phyloP scores from a whole-genome alignment of 2,329 filamentous ascomycete species.

The Colletotrichum tropicicola region DNA sequence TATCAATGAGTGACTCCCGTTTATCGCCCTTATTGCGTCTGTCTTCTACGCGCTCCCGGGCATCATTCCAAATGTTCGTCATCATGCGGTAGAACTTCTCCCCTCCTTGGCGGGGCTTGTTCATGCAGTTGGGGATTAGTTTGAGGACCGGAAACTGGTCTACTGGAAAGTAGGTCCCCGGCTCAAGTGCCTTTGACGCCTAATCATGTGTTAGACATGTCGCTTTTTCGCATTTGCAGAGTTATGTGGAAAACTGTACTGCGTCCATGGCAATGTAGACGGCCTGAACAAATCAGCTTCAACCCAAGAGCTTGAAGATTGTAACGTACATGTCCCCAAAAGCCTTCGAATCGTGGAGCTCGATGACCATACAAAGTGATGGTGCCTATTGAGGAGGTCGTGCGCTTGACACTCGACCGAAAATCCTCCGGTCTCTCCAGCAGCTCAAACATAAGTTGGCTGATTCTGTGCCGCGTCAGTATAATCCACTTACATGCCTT shows the following conservation, averaged over 20 bases:
- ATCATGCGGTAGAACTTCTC: slow-evolving; percentile 48
- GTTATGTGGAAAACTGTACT: background rate
- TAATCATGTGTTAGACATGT: background rate
- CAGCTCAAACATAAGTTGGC: slow-evolving; percentile 5
- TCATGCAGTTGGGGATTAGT: slow-evolving; percentile 50
- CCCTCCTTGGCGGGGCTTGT: slow-evolving; percentile 48
- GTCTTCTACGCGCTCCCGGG: slow-evolving; percentile 42
- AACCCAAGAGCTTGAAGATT: accelerated
- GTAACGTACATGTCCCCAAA: slow-evolving; percentile 7
- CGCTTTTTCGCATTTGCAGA: background rate
- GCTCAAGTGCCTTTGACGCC: slow-evolving; percentile 50
- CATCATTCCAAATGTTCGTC: slow-evolving; percentile 48
- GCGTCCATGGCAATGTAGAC: slow-evolving; percentile 2
- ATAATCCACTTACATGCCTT: slow-evolving; percentile 1
- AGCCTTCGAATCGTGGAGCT: background rate
- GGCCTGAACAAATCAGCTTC: background rate
- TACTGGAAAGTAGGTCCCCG: slow-evolving; percentile 57
- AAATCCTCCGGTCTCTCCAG: slow-evolving; percentile 8
- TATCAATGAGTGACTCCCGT: slow-evolving; percentile 47
- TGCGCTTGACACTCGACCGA: background rate
- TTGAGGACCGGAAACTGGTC: slow-evolving; percentile 56
- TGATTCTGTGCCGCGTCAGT: background rate
- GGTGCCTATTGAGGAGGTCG: slow-evolving; percentile 11
- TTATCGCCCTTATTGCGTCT: slow-evolving; percentile 38
- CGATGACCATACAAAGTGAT: slow-evolving; percentile 4